Evolutionary conservation across 2,329 filamentous ascomycete genomes (phyloP), one percentile per base, ranked within the genome.

Genomic region (Phaeophleospora eucalypticola): DNA sequence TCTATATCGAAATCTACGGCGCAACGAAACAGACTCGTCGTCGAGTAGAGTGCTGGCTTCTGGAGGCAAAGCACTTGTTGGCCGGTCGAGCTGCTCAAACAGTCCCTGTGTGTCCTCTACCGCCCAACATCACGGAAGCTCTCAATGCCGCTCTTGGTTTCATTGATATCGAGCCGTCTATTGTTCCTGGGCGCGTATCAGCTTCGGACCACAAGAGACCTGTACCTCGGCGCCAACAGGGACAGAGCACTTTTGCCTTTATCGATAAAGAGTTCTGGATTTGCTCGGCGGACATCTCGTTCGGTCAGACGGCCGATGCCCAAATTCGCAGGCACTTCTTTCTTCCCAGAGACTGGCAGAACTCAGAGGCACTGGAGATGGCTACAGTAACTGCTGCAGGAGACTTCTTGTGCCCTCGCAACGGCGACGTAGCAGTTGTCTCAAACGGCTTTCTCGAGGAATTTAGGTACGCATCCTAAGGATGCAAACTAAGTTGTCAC

Each of bases 241-340:
- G 19, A 15, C 14, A 15, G n/a, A 17, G 36, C 36, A 19, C 17
- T 19, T 38, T 38, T 19, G 36, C 17, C n/a, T 38, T 38, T 17
- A 19, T 38, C 15, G 36, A 38, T 17, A 38, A 15, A 19, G 36
- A 38, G n/a, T 38, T 38, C 18, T 38, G 36, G 36, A 19, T 38
- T 12, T 38, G 36, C 36, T 38, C 36, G 14, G 36, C 17, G 12
- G 36, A 19, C n/a, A 36, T 54, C 34, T 27, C 41, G 4, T 47
- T 49, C 20, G 43, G 44, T 19, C 39, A 46, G 9, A 37, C 29
- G 7, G 27, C 36, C 7, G 36, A 38, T 17, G n/a, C n/a, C n/a
- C n/a, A n/a, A n/a, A 19, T 38, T 8, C 15, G 18, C 15, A 38
- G 14, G 12, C 15, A 19, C 17, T 36, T 36, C 36, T 38, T 38